A percentile compares a stretch with the other conserved stretches of the same genome.
Evolutionary conservation across 257 asterid genomes (phyloP).

Genomic region (Orobanche coerulescens): DNA sequence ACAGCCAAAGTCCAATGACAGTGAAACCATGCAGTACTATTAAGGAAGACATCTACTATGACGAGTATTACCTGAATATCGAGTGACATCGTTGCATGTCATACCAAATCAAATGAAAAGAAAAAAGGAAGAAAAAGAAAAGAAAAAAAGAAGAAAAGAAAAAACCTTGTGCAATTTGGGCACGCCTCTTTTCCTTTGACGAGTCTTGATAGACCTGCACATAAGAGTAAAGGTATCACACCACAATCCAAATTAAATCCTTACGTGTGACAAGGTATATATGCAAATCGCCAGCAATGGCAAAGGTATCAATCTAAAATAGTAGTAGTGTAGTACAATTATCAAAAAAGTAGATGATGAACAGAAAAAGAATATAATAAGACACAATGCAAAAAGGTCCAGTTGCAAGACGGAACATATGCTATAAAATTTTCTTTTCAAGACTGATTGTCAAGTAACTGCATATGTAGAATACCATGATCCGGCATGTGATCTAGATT

Average conservation of each 20-base stretch:
- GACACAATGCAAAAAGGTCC: background rate
- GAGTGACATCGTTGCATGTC: background rate
- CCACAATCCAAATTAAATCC: background rate
- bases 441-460: background rate
- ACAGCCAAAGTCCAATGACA: background rate
- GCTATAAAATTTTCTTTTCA: background rate
- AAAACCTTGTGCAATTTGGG: conserved; percentile 83
- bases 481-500: background rate
- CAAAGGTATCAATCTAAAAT: background rate
- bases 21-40: background rate
- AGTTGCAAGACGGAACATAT: background rate
- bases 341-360: background rate
- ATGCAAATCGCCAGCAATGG: background rate
- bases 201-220: conserved; percentile 79
- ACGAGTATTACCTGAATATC: conserved; percentile 1
- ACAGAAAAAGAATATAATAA: no score
- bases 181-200: conserved; percentile 77
- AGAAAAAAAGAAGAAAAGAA: background rate
- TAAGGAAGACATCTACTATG: background rate
- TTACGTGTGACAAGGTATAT: background rate
- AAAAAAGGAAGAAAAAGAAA: background rate
- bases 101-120: conserved; percentile 7
- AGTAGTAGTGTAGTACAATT: background rate
- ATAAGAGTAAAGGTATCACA: conserved; percentile 14
- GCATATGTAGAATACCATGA: background rate